Evolutionary conservation across 2,329 filamentous ascomycete species (phyloP).

Genomic region (Stromatinia cepivora): DNA sequence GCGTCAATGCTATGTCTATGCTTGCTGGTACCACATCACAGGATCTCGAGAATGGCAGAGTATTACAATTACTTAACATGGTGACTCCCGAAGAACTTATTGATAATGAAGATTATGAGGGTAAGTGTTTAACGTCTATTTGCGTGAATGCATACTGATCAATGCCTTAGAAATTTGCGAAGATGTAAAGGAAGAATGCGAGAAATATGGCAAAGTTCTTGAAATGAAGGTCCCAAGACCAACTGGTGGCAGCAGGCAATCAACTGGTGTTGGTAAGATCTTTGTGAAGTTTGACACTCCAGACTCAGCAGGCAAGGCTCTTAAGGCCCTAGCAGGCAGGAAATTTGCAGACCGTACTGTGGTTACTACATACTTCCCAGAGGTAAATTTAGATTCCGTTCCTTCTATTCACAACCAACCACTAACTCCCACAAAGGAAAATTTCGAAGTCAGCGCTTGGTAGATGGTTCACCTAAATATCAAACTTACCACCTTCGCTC

Average conservation of each 20-base stretch:
- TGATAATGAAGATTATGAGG: constrained; percentile 93
- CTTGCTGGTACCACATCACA: constrained; percentile 84
- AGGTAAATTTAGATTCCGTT: constrained; percentile 54
- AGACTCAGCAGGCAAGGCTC: constrained; percentile 78
- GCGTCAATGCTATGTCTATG: constrained; percentile 96
- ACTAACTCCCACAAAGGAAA: constrained; percentile 61
- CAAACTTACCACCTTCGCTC: background rate
- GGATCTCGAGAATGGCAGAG: constrained; percentile 76
- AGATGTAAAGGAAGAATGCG: constrained; percentile 89
- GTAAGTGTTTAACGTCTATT: constrained; percentile 49
- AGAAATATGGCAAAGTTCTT: constrained; percentile 81
- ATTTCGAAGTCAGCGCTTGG: constrained; percentile 66
- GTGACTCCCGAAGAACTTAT: constrained; percentile 93
- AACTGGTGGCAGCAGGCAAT: constrained; percentile 76
- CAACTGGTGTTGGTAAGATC: constrained; percentile 93
- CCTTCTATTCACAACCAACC: constrained; percentile 34
- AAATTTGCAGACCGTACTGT: constrained; percentile 97
- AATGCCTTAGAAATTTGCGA: constrained; percentile 75
- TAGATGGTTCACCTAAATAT: constrained; percentile 28
- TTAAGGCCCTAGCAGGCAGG: constrained; percentile 86
- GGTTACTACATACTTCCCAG: constrained; percentile 93
- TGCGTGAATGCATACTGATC: constrained; percentile 41
- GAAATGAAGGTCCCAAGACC: constrained; percentile 94
- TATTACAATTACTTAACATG: constrained; percentile 96
- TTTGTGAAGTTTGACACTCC: constrained; percentile 87